Evolutionary conservation across 306 rosid genomes (phyloP).

Genomic region (Gillenia trifoliata): DNA sequence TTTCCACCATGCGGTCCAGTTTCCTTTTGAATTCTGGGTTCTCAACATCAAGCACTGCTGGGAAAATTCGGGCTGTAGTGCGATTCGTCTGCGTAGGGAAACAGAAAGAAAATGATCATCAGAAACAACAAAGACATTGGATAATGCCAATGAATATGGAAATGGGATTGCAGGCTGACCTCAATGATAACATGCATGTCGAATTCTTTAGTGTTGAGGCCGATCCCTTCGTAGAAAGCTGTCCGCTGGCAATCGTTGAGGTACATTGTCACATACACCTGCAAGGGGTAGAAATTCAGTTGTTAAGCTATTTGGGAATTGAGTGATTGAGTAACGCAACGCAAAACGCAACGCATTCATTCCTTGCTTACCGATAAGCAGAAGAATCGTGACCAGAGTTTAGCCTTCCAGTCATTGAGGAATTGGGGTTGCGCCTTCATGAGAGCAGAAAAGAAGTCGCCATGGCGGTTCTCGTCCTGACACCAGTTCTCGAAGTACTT

Average conservation of each 20-base stretch:
- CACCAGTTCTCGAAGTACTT: slow-evolving; percentile 99
- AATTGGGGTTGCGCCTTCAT: slow-evolving; percentile 99
- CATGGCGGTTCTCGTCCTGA: slow-evolving; percentile 98
- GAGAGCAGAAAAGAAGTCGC: slow-evolving; percentile 96
- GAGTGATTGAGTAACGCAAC: background rate
- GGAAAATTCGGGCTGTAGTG: slow-evolving; percentile 92
- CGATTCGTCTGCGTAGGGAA: slow-evolving; percentile 76
- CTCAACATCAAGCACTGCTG: slow-evolving; percentile 94
- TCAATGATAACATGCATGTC: slow-evolving; percentile 99
- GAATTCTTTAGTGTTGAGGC: slow-evolving; percentile 85
- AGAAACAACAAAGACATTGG: background rate
- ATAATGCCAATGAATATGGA: background rate
- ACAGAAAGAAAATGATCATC: background rate
- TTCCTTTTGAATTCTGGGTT: slow-evolving; percentile 92
- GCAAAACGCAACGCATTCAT: no score
- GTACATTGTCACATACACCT: slow-evolving; percentile 98
- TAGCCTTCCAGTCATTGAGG: slow-evolving; percentile 99
- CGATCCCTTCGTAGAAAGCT: slow-evolving; percentile 94
- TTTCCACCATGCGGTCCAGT: slow-evolving; percentile 86
- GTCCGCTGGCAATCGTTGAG: slow-evolving; percentile 97
- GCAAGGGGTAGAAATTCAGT: slow-evolving; percentile 21
- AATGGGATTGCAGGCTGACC: slow-evolving; percentile 42
- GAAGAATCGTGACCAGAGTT: slow-evolving; percentile 92
- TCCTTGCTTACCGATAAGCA: slow-evolving; percentile 69
- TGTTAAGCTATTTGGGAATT: background rate